phyloP scores from a whole-genome alignment of 169 alveolate genomes.

The Plasmodium knowlesi region DNA sequence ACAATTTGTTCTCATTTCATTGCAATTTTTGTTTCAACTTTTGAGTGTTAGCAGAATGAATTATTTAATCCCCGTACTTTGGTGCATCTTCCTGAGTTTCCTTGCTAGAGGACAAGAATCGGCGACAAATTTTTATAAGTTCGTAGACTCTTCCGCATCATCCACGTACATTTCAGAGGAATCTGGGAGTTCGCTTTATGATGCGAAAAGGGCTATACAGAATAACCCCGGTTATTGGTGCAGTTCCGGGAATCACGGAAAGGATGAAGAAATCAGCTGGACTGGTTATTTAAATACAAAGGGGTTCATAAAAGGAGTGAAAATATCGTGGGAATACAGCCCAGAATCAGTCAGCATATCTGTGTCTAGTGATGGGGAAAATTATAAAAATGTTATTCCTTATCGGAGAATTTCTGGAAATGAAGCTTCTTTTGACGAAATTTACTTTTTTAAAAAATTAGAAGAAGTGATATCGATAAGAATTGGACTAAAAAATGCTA shows the following conservation, averaged over 20 bases:
- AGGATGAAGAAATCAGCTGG: constrained; percentile 85
- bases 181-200: constrained; percentile 75
- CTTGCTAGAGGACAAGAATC: constrained; percentile 68
- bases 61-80: constrained; percentile 28
- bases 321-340: constrained; percentile 88
- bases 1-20: background rate
- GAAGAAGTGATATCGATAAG: constrained; percentile 81
- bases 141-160: constrained; percentile 82
- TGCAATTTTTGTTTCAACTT: background rate
- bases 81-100: constrained; percentile 20
- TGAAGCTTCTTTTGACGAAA: constrained; percentile 75
- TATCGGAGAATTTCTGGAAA: constrained; percentile 82
- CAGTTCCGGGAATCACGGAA: constrained; percentile 87
- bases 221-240: constrained; percentile 91
- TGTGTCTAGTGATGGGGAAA: constrained; percentile 86
- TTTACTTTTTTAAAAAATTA: constrained; percentile 29
- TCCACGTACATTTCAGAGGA: constrained; percentile 79
- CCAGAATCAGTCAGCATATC: constrained; percentile 86
- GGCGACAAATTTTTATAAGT: constrained; percentile 80
- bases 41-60: constrained; percentile 23
- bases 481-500: constrained; percentile 86
- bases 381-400: constrained; percentile 87
- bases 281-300: constrained; percentile 87
- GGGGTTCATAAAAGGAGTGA: constrained; percentile 84
- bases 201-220: constrained; percentile 86